A percentile compares a stretch with the other conserved stretches of the same genome.
Evolutionary conservation across 345 rosid genomes (phyloP).

Genomic region (Ceriops zippeliana): DNA sequence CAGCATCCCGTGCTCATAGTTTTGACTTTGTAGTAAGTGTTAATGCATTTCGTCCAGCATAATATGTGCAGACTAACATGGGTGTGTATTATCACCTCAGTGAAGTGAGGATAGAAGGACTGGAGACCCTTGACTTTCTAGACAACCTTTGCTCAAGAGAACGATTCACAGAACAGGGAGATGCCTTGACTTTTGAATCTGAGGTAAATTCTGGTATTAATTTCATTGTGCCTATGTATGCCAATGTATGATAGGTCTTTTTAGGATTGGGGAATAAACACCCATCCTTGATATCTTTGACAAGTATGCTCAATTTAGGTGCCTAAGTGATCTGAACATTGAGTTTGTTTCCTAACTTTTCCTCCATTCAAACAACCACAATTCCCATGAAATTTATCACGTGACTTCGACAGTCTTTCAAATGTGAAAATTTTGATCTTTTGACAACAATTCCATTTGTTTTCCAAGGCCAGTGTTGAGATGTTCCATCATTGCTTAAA

Average conservation of each 20-base stretch:
- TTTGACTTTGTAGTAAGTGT: neutral
- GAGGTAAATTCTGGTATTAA: conserved; percentile 50
- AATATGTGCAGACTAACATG: neutral
- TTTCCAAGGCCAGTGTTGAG: too few species aligned
- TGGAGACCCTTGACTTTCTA: conserved; percentile 85
- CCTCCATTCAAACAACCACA: too few species aligned
- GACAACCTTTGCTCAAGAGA: conserved; percentile 63
- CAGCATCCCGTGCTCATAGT: too few species aligned
- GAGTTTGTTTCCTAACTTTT: too few species aligned
- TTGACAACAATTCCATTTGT: too few species aligned
- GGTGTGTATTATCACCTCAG: conserved; percentile 33
- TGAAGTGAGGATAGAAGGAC: conserved; percentile 93
- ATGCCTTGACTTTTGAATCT: conserved; percentile 77
- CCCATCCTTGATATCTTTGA: neutral
- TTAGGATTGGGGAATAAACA: neutral
- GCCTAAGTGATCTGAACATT: too few species aligned
- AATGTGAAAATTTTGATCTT: too few species aligned
- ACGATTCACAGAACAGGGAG: conserved; percentile 88
- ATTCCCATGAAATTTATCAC: too few species aligned
- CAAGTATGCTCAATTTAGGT: neutral
- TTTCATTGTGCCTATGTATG: neutral
- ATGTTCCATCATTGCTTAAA: too few species aligned
- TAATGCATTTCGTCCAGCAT: too few species aligned
- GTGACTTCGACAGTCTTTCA: too few species aligned
- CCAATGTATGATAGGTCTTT: neutral